Evolutionary conservation across 2,329 filamentous ascomycete species (phyloP).

Genomic region (Trichophyton rubrum): DNA sequence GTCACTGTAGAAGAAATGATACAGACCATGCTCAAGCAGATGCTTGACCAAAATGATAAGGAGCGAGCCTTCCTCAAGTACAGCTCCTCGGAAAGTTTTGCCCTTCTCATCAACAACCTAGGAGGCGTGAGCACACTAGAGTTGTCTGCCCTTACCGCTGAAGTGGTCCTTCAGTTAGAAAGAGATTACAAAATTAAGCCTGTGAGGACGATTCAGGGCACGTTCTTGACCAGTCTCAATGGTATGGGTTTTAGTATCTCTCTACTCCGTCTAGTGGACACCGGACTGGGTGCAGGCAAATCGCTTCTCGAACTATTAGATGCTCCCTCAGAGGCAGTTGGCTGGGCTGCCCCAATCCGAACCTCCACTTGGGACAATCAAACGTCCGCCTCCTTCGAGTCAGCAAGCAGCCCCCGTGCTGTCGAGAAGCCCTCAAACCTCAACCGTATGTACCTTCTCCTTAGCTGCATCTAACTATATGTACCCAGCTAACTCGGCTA

Average conservation of each 20-base stretch:
- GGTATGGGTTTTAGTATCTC: conserved; percentile 60
- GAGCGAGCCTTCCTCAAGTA: conserved; percentile 52
- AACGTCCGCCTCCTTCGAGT: conserved; percentile 29
- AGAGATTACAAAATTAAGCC: conserved; percentile 48
- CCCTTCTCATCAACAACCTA: conserved; percentile 57
- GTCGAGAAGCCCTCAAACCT: conserved; percentile 43
- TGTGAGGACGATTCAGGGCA: conserved; percentile 49
- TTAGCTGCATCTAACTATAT: conserved; percentile 8
- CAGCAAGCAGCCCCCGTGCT: conserved; percentile 24
- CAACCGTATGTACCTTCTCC: conserved; percentile 28
- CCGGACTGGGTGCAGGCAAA: conserved; percentile 41
- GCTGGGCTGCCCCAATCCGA: conserved; percentile 51
- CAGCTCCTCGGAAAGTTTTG: conserved; percentile 46
- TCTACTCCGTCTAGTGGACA: conserved; percentile 49
- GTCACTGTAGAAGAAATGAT: conserved; percentile 40
- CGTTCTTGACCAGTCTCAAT: conserved; percentile 61
- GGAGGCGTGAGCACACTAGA: conserved; percentile 57
- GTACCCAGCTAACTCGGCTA: conserved; percentile 7
- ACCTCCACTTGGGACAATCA: conserved; percentile 47
- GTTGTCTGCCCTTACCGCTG: conserved; percentile 53
- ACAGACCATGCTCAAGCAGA: conserved; percentile 52
- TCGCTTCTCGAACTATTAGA: conserved; percentile 55
- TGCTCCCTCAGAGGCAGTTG: conserved; percentile 53
- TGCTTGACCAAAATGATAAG: conserved; percentile 49
- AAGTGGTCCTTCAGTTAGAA: conserved; percentile 50